Evolutionary conservation across 176 grass and related monocot genomes (phyloP).

Genomic region (Raddia distichophylla): DNA sequence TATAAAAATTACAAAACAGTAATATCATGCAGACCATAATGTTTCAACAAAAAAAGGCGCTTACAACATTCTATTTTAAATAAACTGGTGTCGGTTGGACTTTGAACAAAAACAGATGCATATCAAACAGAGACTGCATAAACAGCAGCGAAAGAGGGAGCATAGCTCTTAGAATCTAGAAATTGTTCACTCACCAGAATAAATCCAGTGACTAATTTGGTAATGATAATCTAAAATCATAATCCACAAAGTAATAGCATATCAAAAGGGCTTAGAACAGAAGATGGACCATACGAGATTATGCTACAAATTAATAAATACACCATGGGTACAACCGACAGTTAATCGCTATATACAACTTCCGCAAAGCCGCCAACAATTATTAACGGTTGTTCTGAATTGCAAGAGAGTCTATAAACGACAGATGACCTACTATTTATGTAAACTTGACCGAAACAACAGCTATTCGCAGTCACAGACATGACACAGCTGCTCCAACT

Average conservation of each 20-base stretch:
- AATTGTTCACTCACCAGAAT: background rate
- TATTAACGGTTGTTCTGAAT: background rate
- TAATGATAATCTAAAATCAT: slow-evolving; percentile 11
- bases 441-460: background rate
- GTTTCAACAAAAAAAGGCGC: background rate
- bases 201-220: slow-evolving; percentile 7
- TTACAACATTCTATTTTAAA: background rate
- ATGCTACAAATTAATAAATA: background rate
- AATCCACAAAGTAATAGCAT: slow-evolving; percentile 4
- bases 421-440: background rate
- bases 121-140: slow-evolving; percentile 6
- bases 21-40: background rate
- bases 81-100: background rate
- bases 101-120: background rate
- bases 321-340: background rate
- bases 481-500: background rate
- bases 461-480: background rate
- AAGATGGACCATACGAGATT: background rate
- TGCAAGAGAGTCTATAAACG: background rate
- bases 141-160: background rate
- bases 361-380: background rate
- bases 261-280: background rate
- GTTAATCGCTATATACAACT: background rate
- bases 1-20: background rate
- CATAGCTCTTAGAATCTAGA: slow-evolving; percentile 17